Percentiles rank a stretch among this genome's conserved stretches.
phyloP scores from a whole-genome alignment of 768 basidiomycete species.

The Boletus reticulatus region DNA sequence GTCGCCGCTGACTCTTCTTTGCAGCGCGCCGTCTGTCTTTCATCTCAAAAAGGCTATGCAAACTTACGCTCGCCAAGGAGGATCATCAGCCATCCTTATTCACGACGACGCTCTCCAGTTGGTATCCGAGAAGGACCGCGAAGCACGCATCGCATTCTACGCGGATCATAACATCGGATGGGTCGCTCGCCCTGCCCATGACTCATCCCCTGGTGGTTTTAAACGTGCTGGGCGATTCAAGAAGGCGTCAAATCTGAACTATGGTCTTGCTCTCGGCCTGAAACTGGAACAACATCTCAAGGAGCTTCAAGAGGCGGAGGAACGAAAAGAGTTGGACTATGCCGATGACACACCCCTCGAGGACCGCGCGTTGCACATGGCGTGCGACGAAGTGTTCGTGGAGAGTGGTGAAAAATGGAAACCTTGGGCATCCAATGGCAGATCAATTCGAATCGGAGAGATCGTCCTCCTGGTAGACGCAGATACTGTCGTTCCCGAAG shows the following conservation, averaged over 20 bases:
- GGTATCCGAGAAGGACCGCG: constrained; percentile 44
- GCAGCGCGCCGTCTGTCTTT: constrained; percentile 65
- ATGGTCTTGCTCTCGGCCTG: constrained; percentile 49
- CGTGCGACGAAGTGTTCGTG: constrained; percentile 68
- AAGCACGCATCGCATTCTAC: constrained; percentile 51
- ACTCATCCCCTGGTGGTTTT: constrained; percentile 18
- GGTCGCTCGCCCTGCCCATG: constrained; percentile 55
- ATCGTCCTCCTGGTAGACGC: constrained; percentile 83
- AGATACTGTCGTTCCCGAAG: constrained; percentile 87
- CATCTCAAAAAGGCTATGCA: constrained; percentile 62
- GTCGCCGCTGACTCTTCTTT: neutral
- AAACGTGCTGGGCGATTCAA: constrained; percentile 80
- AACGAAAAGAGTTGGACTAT: constrained; percentile 34
- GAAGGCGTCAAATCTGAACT: constrained; percentile 93
- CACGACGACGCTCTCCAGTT: constrained; percentile 63
- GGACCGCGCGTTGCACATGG: constrained; percentile 69
- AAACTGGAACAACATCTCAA: constrained; percentile 36
- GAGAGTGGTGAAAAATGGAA: constrained; percentile 57
- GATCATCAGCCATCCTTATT: constrained; percentile 54
- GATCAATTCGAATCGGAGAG: constrained; percentile 73
- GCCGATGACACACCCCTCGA: constrained; percentile 52
- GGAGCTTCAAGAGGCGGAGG: constrained; percentile 42
- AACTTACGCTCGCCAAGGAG: constrained; percentile 64
- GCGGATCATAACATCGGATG: constrained; percentile 58
- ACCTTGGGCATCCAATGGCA: constrained; percentile 77